Base-by-base conservation (phyloP, 441 rosid species). In the Pelargonium citronellum region DNA sequence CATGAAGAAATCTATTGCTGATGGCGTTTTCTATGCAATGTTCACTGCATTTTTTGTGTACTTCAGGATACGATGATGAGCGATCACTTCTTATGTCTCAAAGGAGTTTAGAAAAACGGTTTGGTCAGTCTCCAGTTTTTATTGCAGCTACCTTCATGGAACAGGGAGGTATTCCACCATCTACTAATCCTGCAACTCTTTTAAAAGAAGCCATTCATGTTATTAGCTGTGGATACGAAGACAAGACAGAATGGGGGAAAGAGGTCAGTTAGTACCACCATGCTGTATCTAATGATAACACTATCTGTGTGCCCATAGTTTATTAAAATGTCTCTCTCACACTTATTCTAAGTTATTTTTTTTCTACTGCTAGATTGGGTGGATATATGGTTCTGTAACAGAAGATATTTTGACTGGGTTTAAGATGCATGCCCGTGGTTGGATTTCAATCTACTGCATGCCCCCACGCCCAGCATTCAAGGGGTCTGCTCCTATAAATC, bases 401-500 rank as follows among this genome's bases (percentile, higher is more conserved):
- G 39, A 34, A 34, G 39, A 95, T 83, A 95, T 95, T 70, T 82
- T 95, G 79, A 95, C 99, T 2, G 99, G 99, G 16, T 95, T 95
- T 85, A 95, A 92, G 85, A 95, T 95, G 98, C 99, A 95, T 68
- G 89, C 96, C 71, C 97, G 89, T 75, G 99, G 99, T 17, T 95
- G 99, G 99, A 84, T 97, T 34, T 92, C 99, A n/a, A 93, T 92
- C 19, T 95, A 92, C 69, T 95, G 99, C 82, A 84, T 89, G 51
- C 98, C 98, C 0, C 80, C 80, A 71, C 75, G 86, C 60, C 75
- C 99, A 0, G 99, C 97, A 44, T 95, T 95, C 71, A 95, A 95
- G 79, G 98, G 99, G 61, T 95, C 99, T 66, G 99, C 98, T 70
- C 98, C 99, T 0, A 92, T 92, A 24, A 95, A 95, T 71, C 97